Evolutionary conservation across 1,284 basidiomycete species (phyloP).

Genomic region (Ustilago xerochloae): DNA sequence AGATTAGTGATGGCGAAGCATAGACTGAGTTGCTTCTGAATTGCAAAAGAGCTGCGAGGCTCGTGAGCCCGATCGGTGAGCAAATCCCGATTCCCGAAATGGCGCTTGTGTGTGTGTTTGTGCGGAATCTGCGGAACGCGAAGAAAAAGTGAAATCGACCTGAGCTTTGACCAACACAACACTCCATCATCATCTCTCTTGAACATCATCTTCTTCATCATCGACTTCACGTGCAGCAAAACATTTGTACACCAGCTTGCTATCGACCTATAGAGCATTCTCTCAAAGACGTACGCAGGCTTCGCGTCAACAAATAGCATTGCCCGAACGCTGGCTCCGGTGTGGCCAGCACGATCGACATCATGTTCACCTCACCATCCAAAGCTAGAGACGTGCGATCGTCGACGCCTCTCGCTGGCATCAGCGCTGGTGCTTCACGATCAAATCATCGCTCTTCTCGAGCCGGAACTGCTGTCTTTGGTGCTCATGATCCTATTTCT

Average conservation of each 20-base stretch:
- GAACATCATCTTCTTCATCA: neutral
- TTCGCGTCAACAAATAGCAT: no score
- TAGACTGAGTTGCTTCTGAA: neutral
- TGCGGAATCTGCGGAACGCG: conserved; percentile 18
- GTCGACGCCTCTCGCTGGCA: conserved; percentile 27
- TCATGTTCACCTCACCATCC: conserved; percentile 48
- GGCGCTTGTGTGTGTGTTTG: neutral
- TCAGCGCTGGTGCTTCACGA: conserved; percentile 14
- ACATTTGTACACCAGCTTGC: no score
- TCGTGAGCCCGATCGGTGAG: conserved; percentile 1
- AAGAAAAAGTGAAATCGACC: conserved; percentile 17
- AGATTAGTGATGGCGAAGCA: no score
- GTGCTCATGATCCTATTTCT: conserved; percentile 25
- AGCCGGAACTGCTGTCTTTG: conserved; percentile 42
- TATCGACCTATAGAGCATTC: no score
- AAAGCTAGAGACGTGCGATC: conserved; percentile 31
- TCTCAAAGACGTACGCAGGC: no score
- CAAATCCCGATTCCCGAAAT: neutral
- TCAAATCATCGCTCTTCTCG: conserved; percentile 25
- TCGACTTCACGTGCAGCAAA: no score
- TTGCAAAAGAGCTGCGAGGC: neutral
- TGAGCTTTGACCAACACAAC: conserved; percentile 34
- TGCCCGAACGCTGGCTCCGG: neutral
- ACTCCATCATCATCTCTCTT: neutral
- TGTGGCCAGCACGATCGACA: neutral